Conservation (phyloP, 805 yeast species). For the Wickerhamiella dianesei region DNA sequence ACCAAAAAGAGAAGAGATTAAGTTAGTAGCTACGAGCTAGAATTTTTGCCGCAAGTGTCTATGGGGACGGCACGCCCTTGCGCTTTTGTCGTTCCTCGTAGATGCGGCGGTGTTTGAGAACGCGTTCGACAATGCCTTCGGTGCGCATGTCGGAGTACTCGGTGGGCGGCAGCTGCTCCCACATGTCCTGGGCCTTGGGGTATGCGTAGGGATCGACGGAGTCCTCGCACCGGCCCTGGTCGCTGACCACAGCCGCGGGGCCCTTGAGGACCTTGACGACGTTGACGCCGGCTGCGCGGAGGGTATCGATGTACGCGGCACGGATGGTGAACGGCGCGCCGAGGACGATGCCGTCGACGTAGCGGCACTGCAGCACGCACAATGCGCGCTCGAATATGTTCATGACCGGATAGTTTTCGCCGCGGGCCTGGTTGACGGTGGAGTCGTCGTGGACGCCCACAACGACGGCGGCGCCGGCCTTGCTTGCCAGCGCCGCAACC, state of each 20-base stretch:
- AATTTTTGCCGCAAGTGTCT: too few relatives aligned
- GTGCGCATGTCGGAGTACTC: conserved; percentile 53
- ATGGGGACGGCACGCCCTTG: conserved; percentile 68
- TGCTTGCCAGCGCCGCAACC: conserved; percentile 31
- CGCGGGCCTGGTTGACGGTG: conserved; percentile 42
- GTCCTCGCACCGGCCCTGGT: conserved; percentile 23
- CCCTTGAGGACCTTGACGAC: conserved; percentile 42
- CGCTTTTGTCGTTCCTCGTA: conserved; percentile 78
- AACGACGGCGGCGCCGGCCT: conserved; percentile 35
- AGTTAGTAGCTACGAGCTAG: too few relatives aligned
- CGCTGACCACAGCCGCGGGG: conserved; percentile 33
- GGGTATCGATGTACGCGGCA: conserved; percentile 27
- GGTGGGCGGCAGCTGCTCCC: conserved; percentile 37
- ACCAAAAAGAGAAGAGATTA: too few relatives aligned
- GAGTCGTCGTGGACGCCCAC: conserved; percentile 57
- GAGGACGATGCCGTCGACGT: conserved; percentile 65
- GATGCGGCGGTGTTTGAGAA: conserved; percentile 47
- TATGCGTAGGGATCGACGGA: conserved; percentile 28
- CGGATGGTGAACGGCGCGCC: conserved; percentile 49
- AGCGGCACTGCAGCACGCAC: conserved; percentile 77
- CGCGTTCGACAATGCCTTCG: conserved; percentile 60
- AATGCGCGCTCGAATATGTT: conserved; percentile 70
- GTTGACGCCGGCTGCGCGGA: conserved; percentile 21
- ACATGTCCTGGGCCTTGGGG: conserved; percentile 27
- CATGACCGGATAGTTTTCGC: conserved; percentile 70